These are phyloP conservation scores for Blastobotrys capitulatus DNA, from an alignment of 1,139 yeast species.

Conservation along the genomic window DNA sequence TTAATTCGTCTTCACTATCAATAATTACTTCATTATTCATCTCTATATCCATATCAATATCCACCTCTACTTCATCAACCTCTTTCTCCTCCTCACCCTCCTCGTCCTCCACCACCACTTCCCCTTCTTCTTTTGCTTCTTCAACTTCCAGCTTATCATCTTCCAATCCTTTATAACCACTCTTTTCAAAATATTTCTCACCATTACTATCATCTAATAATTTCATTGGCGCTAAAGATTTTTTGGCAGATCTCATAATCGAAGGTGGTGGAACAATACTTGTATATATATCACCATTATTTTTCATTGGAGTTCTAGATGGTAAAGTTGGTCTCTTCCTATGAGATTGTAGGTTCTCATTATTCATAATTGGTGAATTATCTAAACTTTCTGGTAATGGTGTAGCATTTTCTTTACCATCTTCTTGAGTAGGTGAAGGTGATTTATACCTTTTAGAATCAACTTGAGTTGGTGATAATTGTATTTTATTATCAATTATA, in stretches of 20 bases:
- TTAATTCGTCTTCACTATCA: neutral
- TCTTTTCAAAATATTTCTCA: neutral
- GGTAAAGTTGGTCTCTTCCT: neutral
- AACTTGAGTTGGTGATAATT: neutral
- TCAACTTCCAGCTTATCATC: neutral
- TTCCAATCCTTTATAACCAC: neutral
- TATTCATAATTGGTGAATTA: conserved; percentile 1
- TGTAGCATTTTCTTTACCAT: neutral
- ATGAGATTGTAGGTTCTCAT: neutral
- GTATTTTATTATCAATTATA: neutral
- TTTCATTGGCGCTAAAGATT: neutral
- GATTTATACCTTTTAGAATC: neutral
- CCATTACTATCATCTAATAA: neutral
- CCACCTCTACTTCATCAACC: neutral
- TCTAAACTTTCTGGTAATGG: conserved; percentile 4
- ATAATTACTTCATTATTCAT: neutral
- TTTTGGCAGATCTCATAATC: neutral
- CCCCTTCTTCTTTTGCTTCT: too few relatives aligned
- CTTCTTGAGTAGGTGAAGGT: neutral
- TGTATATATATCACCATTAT: neutral
- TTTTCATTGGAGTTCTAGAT: neutral
- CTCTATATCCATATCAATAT: neutral
- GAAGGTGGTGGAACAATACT: conserved; percentile 2
- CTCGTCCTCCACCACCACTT: too few relatives aligned
- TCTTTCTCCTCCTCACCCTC: too few relatives aligned